A percentile compares a stretch with the other conserved stretches of the same genome.
These are phyloP conservation scores for Strigomonas culicis DNA, from an alignment of 208 protist genomes.

Conservation along the genomic window DNA sequence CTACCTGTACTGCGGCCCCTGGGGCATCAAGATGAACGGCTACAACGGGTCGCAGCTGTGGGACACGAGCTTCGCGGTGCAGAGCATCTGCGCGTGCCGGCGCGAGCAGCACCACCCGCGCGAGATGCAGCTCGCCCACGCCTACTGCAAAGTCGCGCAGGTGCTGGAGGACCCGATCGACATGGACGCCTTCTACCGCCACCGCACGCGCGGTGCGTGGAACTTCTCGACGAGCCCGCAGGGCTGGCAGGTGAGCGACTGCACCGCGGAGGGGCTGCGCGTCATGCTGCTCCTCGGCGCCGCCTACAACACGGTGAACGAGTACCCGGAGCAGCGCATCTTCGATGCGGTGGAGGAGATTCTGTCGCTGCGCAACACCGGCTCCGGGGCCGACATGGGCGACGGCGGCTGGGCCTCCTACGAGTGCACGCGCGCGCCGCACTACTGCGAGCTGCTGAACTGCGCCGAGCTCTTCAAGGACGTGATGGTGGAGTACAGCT, in stretches of 20 bases:
- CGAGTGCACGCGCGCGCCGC: constrained; percentile 88
- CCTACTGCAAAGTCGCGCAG: constrained; percentile 92
- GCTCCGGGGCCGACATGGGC: no score
- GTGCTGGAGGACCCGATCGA: constrained; percentile 89
- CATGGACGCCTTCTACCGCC: constrained; percentile 87
- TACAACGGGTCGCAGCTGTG: constrained; percentile 99
- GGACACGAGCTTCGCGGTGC: constrained; percentile 97
- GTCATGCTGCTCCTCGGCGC: constrained; percentile 67
- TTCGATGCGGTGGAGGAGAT: constrained; percentile 93
- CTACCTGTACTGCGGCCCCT: constrained; percentile 94
- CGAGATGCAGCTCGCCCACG: constrained; percentile 80
- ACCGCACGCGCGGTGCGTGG: constrained; percentile 95
- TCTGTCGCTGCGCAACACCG: constrained; percentile 91
- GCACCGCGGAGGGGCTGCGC: constrained; percentile 96
- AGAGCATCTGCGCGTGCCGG: constrained; percentile 88
- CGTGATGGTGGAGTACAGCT: constrained; percentile 98
- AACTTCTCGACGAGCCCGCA: constrained; percentile 96
- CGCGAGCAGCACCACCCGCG: constrained; percentile 57
- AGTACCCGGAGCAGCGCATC: constrained; percentile 59
- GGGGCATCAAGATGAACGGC: constrained; percentile 97
- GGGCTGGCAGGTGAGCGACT: constrained; percentile 97
- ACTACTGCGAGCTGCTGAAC: constrained; percentile 93
- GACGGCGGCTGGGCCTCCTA: constrained; percentile 96
- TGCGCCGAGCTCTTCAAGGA: constrained; percentile 96
- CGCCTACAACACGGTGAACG: constrained; percentile 6